Evolutionary conservation across 495 filamentous ascomycete species (phyloP).

Genomic region (Parmelia sp.): DNA sequence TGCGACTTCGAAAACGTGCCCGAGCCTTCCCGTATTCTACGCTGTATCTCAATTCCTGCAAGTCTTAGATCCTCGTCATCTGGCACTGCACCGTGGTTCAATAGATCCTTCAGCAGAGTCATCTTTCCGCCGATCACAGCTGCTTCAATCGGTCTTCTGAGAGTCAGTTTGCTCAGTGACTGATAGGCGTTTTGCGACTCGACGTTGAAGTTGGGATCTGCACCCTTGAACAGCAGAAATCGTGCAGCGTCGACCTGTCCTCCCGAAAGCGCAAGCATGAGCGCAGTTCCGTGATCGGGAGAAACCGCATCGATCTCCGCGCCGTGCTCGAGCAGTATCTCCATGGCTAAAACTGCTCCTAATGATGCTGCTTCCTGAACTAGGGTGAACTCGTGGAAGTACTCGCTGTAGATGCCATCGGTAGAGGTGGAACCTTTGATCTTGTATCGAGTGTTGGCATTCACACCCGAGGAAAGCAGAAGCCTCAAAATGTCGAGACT

Average conservation of each 20-base stretch:
- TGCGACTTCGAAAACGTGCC: too few relatives aligned
- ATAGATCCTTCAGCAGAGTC: neutral
- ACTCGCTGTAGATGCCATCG: neutral
- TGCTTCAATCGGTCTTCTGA: neutral
- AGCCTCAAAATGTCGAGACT: neutral
- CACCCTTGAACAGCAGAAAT: conserved; percentile 25
- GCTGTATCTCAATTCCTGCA: neutral
- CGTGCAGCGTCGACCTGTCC: conserved; percentile 9
- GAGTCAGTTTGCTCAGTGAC: too few relatives aligned
- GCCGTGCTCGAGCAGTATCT: conserved; percentile 25
- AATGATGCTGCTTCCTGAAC: conserved; percentile 21
- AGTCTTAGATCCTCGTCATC: neutral
- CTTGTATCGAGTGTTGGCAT: neutral
- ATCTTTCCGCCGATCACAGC: neutral
- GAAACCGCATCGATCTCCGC: conserved; percentile 23
- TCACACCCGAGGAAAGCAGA: neutral
- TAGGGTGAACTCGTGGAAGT: conserved; percentile 4
- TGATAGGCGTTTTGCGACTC: neutral
- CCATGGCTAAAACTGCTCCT: conserved; percentile 13
- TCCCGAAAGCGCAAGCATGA: conserved; percentile 25
- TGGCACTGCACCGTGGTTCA: neutral
- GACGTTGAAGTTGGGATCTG: conserved; percentile 12
- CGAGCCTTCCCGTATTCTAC: too few relatives aligned
- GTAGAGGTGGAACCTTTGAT: neutral
- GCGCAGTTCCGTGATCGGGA: conserved; percentile 22